A percentile compares a stretch with the other conserved stretches of the same genome.
Evolutionary conservation across 345 rosid species (phyloP).

Genomic region (Nasturtium officinale): DNA sequence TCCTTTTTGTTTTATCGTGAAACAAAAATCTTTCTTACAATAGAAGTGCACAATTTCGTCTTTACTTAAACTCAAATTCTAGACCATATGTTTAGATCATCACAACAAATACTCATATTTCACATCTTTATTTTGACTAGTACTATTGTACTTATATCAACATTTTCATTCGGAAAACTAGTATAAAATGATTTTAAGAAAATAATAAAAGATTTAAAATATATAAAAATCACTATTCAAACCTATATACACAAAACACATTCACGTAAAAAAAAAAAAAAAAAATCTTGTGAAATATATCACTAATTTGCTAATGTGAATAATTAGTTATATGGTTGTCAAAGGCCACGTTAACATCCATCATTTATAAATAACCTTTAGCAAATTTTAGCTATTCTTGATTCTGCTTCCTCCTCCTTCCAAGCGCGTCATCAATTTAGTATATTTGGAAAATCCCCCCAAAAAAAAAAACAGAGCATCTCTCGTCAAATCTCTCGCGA

Average conservation of each 20-base stretch:
- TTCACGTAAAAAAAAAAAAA: no score
- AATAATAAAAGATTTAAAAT: no score
- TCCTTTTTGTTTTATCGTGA: neutral
- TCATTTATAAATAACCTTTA: conserved; percentile 30
- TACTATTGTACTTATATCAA: no score
- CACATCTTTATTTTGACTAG: no score
- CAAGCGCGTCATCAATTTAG: conserved; percentile 23
- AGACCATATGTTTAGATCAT: no score
- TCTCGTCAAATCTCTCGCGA: conserved; percentile 23
- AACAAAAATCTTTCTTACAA: neutral
- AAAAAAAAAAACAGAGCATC: conserved; percentile 5
- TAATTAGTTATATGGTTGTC: neutral
- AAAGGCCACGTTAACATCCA: conserved; percentile 30
- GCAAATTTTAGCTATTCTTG: conserved; percentile 30
- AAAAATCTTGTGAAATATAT: no score
- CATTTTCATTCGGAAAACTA: no score
- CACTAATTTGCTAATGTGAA: no score
- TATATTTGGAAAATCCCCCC: neutral
- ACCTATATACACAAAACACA: no score
- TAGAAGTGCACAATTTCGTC: conserved; percentile 16
- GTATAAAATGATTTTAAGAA: no score
- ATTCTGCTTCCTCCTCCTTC: neutral
- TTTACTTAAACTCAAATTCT: neutral
- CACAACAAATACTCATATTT: no score
- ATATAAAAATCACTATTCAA: no score